Evolutionary conservation across 2,329 filamentous ascomycete genomes (phyloP), one percentile per base, ranked within the genome.

Genomic region (Fusarium setosum): DNA sequence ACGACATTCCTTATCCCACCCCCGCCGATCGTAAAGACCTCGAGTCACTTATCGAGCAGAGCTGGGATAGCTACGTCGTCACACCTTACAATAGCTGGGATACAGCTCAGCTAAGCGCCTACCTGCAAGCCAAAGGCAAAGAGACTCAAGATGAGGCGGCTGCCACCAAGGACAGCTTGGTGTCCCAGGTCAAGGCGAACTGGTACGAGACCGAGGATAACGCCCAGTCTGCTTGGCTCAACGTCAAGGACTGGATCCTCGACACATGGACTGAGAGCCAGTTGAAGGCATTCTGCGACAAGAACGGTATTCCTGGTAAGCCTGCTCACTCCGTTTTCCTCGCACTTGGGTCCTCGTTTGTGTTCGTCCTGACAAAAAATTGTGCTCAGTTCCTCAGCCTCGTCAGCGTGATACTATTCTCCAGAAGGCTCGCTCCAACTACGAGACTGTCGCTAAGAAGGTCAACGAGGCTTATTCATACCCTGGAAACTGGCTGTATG

Each of bases 211-310:
- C 90, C 10, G 90, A 93, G 68, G 92, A 96, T 40, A 90, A 91
- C 69, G 85, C 92, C 35, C 87, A 92, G 62, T 84, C 90, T 42
- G 89, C 92, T 21, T 94, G 92, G 80, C 76, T 81, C 48, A 91
- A 83, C 70, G 88, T 93, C 45, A 93, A 92, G 79, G 91, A 95
- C 72, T 98, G 96, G 96, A 92, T 98, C 70, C 91, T 98, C 74
- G 93, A 98, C 76, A 96, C 92, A 60, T 97, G 94, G 93, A 90
- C 91, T 68, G 95, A 98, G 58, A 97, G 94, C 68, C 91, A 96
- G 77, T 85, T 99, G 69, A 97, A 98, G 85, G 82, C 92, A 2
- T 98, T 98, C 80, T 91, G 94, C 65, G 95, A 98, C 78, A 91
- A 91, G 77, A 88, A 98, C 78, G 87, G 87, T 65, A 93, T 99